Conservation (phyloP, 2,329 filamentous ascomycete species). For the Nemania serpens region DNA sequence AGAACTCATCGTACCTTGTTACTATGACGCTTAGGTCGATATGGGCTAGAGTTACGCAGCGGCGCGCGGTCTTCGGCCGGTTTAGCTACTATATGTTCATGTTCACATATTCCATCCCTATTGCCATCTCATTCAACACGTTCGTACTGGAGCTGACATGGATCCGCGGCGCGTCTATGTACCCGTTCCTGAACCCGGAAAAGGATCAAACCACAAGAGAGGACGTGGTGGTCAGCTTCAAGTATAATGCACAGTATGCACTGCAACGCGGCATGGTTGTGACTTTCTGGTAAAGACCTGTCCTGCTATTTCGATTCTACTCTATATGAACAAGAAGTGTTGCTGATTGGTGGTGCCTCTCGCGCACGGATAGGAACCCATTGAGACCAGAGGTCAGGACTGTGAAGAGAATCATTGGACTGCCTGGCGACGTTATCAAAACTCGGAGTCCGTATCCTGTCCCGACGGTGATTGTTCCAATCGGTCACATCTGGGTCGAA, state of each 20-base stretch:
- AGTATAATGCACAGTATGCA: conserved; percentile 60
- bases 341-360: conserved; percentile 19
- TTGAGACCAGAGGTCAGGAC: conserved; percentile 68
- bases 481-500: conserved; percentile 92
- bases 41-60: conserved; percentile 43
- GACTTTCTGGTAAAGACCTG: conserved; percentile 63
- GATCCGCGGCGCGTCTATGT: conserved; percentile 72
- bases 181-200: conserved; percentile 73
- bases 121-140: conserved; percentile 64
- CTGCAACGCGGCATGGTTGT: conserved; percentile 76
- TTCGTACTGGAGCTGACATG: conserved; percentile 62
- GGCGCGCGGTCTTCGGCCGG: conserved; percentile 34
- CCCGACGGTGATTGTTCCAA: conserved; percentile 67
- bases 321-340: not conserved
- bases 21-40: conserved; percentile 44
- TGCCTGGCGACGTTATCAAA: conserved; percentile 78
- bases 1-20: not conserved
- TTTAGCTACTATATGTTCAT: conserved; percentile 55
- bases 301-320: conserved; percentile 9
- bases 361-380: conserved; percentile 62
- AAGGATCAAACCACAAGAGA: conserved; percentile 59
- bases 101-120: conserved; percentile 65
- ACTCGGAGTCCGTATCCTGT: conserved; percentile 66
- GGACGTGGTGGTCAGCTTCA: conserved; percentile 64
- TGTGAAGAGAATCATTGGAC: conserved; percentile 81